Evolutionary conservation across 495 filamentous ascomycete genomes (phyloP).

Genomic region (Penicillium taxi): DNA sequence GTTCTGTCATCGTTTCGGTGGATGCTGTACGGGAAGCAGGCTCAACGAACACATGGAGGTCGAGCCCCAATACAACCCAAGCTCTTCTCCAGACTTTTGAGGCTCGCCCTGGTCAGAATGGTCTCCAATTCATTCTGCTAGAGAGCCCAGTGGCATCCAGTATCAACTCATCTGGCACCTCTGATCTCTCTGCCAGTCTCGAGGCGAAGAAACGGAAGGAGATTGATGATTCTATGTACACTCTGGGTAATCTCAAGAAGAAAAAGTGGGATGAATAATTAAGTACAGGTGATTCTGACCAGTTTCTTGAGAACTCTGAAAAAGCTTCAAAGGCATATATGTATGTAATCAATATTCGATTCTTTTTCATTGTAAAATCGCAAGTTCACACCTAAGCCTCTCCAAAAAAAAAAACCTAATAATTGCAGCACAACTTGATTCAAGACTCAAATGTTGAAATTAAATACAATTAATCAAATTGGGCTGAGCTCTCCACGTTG

Average conservation of each 20-base stretch:
- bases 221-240: constrained; percentile 54
- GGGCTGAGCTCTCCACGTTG: too few species aligned
- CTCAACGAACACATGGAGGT: constrained; percentile 32
- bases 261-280: constrained; percentile 22
- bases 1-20: constrained; percentile 47
- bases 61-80: constrained; percentile 10
- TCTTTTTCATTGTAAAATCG: too few species aligned
- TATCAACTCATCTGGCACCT: constrained; percentile 32
- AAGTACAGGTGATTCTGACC: too few species aligned
- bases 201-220: constrained; percentile 25
- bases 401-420: too few species aligned
- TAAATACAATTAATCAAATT: too few species aligned
- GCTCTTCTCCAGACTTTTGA: constrained; percentile 25
- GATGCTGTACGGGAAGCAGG: constrained; percentile 42
- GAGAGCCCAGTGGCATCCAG: constrained; percentile 15
- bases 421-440: too few species aligned
- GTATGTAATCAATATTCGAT: too few species aligned
- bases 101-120: constrained; percentile 9
- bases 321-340: too few species aligned
- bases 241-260: constrained; percentile 67
- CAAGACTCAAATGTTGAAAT: too few species aligned
- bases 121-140: constrained; percentile 18
- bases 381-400: too few species aligned
- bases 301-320: too few species aligned
- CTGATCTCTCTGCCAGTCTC: constrained; percentile 21